Conservation (phyloP, 2,329 filamentous ascomycete genomes). For the Didymella pinodella region DNA sequence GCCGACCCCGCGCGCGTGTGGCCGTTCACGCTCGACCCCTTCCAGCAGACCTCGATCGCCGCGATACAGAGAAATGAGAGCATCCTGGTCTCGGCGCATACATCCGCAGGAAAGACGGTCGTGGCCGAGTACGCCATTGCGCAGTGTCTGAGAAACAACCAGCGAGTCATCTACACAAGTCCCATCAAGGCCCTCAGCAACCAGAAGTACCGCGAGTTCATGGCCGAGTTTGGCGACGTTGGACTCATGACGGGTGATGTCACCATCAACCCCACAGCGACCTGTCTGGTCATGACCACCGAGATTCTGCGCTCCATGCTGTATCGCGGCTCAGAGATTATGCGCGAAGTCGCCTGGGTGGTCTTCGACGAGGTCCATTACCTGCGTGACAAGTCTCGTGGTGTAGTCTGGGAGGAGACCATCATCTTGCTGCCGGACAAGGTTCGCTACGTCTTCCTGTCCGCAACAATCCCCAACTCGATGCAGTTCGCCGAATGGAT, state of each 20-base stretch:
- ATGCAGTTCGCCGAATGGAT: conserved; percentile 99
- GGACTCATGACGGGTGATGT: conserved; percentile 99
- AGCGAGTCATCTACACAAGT: conserved; percentile 98
- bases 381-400: conserved; percentile 90
- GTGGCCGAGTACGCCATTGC: conserved; percentile 98
- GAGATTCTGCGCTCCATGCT: conserved; percentile 99
- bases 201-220: conserved; percentile 97
- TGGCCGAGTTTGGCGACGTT: conserved; percentile 93
- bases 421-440: conserved; percentile 98
- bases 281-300: conserved; percentile 98
- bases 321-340: conserved; percentile 97
- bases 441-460: conserved; percentile 97
- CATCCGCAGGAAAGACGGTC: conserved; percentile 96
- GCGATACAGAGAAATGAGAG: conserved; percentile 97
- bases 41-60: conserved; percentile 92
- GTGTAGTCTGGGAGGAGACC: conserved; percentile 99
- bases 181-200: conserved; percentile 99
- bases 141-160: conserved; percentile 95
- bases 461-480: conserved; percentile 96
- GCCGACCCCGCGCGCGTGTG: conserved; percentile 83
- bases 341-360: conserved; percentile 99
- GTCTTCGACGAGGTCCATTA: conserved; percentile 99
- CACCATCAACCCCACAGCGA: conserved; percentile 98
- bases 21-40: conserved; percentile 93
- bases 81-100: conserved; percentile 95